Evolutionary conservation across 805 yeast species (phyloP).

Genomic region (Teunomyces stri): DNA sequence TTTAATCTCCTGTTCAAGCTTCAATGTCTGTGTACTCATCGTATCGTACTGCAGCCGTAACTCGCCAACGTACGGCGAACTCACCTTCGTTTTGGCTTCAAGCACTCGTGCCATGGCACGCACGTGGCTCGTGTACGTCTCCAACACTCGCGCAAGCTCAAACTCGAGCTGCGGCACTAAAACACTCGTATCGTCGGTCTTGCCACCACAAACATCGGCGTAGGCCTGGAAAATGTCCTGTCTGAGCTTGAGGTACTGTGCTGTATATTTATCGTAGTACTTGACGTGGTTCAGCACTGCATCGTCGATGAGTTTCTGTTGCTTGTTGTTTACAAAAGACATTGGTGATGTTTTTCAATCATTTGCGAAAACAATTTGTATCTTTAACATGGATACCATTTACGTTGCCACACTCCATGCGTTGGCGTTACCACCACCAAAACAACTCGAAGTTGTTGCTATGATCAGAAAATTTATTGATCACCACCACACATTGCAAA

Average conservation of each 20-base stretch:
- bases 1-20: slow-evolving; percentile 19
- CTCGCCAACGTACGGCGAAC: slow-evolving; percentile 15
- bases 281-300: slow-evolving; percentile 27
- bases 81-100: slow-evolving; percentile 12
- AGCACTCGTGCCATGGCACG: slow-evolving; percentile 18
- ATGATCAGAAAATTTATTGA: neutral
- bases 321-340: slow-evolving; percentile 30
- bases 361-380: too few species aligned
- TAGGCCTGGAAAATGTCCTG: slow-evolving; percentile 26
- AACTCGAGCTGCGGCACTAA: slow-evolving; percentile 20
- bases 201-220: slow-evolving; percentile 4
- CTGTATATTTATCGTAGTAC: slow-evolving; percentile 31
- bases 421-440: neutral
- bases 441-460: neutral
- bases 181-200: neutral
- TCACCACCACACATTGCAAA: neutral
- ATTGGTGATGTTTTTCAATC: slow-evolving; percentile 12
- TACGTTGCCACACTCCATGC: neutral
- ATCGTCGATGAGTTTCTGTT: slow-evolving; percentile 33
- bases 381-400: neutral
- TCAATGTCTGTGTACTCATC: slow-evolving; percentile 15
- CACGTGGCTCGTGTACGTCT: slow-evolving; percentile 26
- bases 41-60: slow-evolving; percentile 20
- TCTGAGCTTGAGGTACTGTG: slow-evolving; percentile 32
- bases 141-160: slow-evolving; percentile 28